Evolutionary conservation across 2,329 filamentous ascomycete genomes (phyloP).

Genomic region (Talaromyces sp.): DNA sequence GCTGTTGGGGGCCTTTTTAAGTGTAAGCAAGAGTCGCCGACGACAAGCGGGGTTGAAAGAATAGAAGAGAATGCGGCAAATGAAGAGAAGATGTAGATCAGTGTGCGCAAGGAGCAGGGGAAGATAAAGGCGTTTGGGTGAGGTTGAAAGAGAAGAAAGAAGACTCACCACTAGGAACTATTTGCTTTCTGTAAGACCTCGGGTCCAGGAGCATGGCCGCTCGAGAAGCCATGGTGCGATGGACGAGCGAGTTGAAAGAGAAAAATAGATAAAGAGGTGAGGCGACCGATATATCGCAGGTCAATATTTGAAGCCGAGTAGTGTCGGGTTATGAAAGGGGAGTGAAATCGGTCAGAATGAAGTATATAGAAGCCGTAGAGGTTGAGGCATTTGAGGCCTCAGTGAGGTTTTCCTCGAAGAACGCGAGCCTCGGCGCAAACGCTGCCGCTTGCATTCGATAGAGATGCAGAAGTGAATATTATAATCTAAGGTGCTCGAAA

Average conservation of each 20-base stretch:
- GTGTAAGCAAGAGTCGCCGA: slow-evolving; percentile 3
- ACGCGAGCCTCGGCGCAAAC: slow-evolving; percentile 13
- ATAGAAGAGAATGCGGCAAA: neutral
- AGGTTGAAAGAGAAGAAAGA: neutral
- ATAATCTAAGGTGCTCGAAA: neutral
- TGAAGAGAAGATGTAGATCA: neutral
- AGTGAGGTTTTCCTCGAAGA: slow-evolving; percentile 13
- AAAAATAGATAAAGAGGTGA: neutral
- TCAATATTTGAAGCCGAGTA: neutral
- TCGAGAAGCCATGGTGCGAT: slow-evolving; percentile 34
- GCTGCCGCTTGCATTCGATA: slow-evolving; percentile 12
- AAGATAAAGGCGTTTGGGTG: neutral
- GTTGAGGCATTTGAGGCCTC: neutral
- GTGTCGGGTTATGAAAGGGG: neutral
- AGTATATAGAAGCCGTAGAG: neutral
- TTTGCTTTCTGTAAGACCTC: slow-evolving; percentile 38
- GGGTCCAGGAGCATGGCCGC: slow-evolving; percentile 45
- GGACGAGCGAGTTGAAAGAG: neutral
- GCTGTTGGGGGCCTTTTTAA: slow-evolving; percentile 9
- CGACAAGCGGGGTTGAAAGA: neutral
- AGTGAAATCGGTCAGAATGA: neutral
- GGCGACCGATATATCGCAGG: neutral
- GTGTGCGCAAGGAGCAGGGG: neutral
- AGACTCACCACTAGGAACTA: slow-evolving; percentile 32
- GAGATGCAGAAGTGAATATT: neutral